Conservation (phyloP, 176 grass and related monocot genomes). For the Poa annua region DNA sequence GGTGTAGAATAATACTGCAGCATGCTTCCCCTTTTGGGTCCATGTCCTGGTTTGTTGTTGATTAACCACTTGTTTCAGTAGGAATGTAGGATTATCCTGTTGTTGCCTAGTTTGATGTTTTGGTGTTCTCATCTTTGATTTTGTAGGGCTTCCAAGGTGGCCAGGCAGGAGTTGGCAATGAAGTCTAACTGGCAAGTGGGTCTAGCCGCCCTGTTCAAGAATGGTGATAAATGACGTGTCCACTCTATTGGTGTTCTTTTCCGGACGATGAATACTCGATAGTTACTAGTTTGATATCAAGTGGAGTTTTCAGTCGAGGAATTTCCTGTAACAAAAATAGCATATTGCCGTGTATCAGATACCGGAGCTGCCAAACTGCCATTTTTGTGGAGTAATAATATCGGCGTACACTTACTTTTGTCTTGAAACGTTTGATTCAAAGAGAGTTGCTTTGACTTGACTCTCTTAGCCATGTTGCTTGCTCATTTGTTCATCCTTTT, state of each 20-base stretch:
- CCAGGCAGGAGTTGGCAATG: slow-evolving; percentile 49
- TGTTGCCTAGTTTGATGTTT: not conserved
- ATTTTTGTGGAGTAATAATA: slow-evolving; percentile 39
- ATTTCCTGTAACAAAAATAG: slow-evolving; percentile 6
- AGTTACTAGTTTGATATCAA: slow-evolving; percentile 25
- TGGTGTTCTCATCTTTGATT: slow-evolving; percentile 14
- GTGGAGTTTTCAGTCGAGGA: slow-evolving; percentile 34
- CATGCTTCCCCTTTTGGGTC: not conserved
- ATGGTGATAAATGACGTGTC: slow-evolving; percentile 47
- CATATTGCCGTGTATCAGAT: not conserved
- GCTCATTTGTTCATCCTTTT: not conserved
- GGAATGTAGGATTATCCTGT: slow-evolving; percentile 3
- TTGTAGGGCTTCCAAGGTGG: slow-evolving; percentile 67
- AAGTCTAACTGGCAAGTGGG: slow-evolving; percentile 75
- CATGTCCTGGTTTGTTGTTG: not conserved
- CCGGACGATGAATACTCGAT: slow-evolving; percentile 13
- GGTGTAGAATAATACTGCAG: not conserved
- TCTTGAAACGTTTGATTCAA: not conserved
- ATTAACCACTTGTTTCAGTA: not conserved
- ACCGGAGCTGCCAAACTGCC: not conserved
- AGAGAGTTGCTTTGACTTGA: not conserved
- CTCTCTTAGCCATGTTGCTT: not conserved
- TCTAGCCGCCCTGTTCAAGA: slow-evolving; percentile 72
- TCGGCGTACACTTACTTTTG: not conserved
- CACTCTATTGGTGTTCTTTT: too few relatives aligned